These are phyloP conservation scores for Trametes sp. DNA, from an alignment of 1,284 basidiomycete genomes.

Conservation along the genomic window DNA sequence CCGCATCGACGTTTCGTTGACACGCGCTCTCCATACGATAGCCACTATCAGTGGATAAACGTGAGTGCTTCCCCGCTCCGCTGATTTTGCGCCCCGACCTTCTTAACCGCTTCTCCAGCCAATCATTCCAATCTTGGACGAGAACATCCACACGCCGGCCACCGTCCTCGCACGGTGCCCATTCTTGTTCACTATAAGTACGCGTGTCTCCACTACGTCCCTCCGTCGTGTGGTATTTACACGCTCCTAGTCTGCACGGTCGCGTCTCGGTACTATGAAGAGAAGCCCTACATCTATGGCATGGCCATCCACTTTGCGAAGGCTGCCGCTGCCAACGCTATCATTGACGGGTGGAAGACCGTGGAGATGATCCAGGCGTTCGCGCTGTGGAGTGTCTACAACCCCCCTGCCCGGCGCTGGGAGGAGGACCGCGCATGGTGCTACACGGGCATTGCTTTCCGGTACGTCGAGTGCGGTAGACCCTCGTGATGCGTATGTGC, in stretches of 20 bases:
- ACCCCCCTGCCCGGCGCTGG: conserved; percentile 42
- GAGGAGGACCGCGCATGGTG: conserved; percentile 46
- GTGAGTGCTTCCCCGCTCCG: conserved; percentile 55
- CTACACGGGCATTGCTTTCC: conserved; percentile 44
- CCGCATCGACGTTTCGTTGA: conserved; percentile 7
- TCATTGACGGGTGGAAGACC: conserved; percentile 47
- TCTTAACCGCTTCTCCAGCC: conserved; percentile 31
- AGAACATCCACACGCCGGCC: conserved; percentile 47
- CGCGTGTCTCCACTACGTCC: conserved; percentile 23
- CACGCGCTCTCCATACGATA: conserved; percentile 22
- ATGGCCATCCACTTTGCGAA: conserved; percentile 49
- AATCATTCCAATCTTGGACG: conserved; percentile 46
- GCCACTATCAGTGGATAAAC: conserved; percentile 49
- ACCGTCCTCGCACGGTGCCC: conserved; percentile 48
- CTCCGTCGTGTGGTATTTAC: not conserved
- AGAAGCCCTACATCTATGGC: conserved; percentile 45
- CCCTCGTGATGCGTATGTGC: not conserved
- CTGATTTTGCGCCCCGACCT: conserved; percentile 47
- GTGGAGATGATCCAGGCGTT: conserved; percentile 47
- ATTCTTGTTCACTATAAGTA: conserved; percentile 49
- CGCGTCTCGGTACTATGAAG: conserved; percentile 46
- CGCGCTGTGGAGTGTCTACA: conserved; percentile 43
- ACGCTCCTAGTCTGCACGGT: conserved; percentile 44
- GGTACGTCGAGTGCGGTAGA: conserved; percentile 25
- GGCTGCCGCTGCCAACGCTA: conserved; percentile 43